Evolutionary conservation across 1,139 yeast species (phyloP), one percentile per base, ranked within the genome.

Genomic region (Blastobotrys raffinosifermentans): DNA sequence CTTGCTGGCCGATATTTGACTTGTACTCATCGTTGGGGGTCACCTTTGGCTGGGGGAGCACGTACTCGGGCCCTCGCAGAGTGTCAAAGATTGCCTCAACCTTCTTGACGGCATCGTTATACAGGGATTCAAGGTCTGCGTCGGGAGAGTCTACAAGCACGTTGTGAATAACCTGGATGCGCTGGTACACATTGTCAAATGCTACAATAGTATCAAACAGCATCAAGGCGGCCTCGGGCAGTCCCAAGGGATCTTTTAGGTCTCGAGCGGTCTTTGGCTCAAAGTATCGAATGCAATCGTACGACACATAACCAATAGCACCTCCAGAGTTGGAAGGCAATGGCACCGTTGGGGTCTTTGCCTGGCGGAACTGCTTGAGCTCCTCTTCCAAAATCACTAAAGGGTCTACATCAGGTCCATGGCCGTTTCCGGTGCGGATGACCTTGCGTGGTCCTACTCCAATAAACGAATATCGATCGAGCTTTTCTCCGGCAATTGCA

Each of bases 191-290:
- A 60, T 89, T 87, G 63, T 91, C 98, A 59, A 81, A 87, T 1
- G 94, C 96, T 37, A 91, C 77, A 26, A 91, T 77, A 30, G 85
- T 75, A 60, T 91, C 96, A 61, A 82, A 87, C 48, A 91, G 63
- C 97, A 91, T 87, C 58, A 91, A 66, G 4, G 82, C 81, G 1
- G 96, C 82, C 63, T 91, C 98, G 0, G 98, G 98, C 10, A 91
- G 72, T 43, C 81, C 64, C 50, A 91, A 65, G 1, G 81, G 79
- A 59, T 91, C 97, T 51, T 81, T 76, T 53, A 89, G 68, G 3
- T 65, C 67, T 49, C 86, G 74, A 43, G 71, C 70, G 1, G 97
- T 89, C 54, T 73, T 80, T 40, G 98, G 98, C 63, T 91, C 98
- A 53, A 91, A 91, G 61, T 91, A 91, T 55, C 86, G 83, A 55